A percentile compares a stretch with the other conserved stretches of the same genome.
Evolutionary conservation across 257 asterid species (phyloP).

Genomic region (Haberlea rhodopensis): DNA sequence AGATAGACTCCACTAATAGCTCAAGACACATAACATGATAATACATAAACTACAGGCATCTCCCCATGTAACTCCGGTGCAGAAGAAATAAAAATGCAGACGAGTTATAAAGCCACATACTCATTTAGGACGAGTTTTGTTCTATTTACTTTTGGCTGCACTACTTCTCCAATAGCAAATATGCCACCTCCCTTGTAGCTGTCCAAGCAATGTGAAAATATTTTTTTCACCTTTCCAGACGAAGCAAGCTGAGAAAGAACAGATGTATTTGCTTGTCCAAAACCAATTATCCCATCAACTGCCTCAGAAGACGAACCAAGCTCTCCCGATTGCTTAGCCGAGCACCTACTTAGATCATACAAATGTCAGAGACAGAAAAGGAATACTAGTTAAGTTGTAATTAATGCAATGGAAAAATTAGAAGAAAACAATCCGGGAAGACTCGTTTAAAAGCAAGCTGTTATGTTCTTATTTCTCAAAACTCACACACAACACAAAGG

Average conservation of each 20-base stretch:
- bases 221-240: slow-evolving; percentile 65
- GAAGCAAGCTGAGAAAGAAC: slow-evolving; percentile 89
- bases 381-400: slow-evolving; percentile 4
- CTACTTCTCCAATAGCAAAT: slow-evolving; percentile 90
- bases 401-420: slow-evolving; percentile 4
- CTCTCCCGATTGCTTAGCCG: slow-evolving; percentile 83
- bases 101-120: slow-evolving; percentile 44
- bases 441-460: slow-evolving; percentile 7
- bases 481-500: too few species aligned
- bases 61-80: slow-evolving; percentile 12
- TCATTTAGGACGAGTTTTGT: slow-evolving; percentile 71
- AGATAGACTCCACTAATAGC: background rate
- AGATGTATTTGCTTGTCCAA: slow-evolving; percentile 94
- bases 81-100: background rate
- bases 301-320: slow-evolving; percentile 80
- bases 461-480: too few species aligned
- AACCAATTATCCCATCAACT: slow-evolving; percentile 95
- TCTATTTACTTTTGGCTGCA: slow-evolving; percentile 71
- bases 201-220: slow-evolving; percentile 95
- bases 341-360: slow-evolving; percentile 65
- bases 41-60: background rate
- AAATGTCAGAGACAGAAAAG: slow-evolving; percentile 31
- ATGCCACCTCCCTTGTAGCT: slow-evolving; percentile 86
- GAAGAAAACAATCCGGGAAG: slow-evolving; percentile 8
- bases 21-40: background rate